Evolutionary conservation across 306 rosid species (phyloP).

Genomic region (Begonia fuchsioides): DNA sequence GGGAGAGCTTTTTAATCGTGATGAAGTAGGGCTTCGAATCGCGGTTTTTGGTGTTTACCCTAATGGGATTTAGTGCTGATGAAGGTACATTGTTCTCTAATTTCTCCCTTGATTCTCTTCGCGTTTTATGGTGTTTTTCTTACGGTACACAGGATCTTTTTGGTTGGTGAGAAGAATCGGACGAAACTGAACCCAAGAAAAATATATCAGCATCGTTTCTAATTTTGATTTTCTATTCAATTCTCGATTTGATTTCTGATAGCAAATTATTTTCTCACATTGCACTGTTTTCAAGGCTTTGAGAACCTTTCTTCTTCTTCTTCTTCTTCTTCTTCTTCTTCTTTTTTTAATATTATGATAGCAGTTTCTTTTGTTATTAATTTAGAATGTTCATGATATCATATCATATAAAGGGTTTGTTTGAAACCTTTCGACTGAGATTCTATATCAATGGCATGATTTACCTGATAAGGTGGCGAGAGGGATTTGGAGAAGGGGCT

Average conservation of each 20-base stretch:
- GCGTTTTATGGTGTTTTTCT: not conserved
- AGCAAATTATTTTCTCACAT: too few relatives aligned
- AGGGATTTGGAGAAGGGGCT: slow-evolving; percentile 29
- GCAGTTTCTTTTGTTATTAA: too few relatives aligned
- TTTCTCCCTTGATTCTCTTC: not conserved
- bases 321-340: too few relatives aligned
- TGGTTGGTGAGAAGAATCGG: not conserved
- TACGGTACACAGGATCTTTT: not conserved
- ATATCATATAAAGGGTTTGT: not conserved
- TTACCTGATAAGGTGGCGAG: slow-evolving; percentile 6
- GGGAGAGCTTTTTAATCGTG: not conserved
- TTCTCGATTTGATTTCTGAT: not conserved
- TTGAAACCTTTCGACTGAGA: too few relatives aligned
- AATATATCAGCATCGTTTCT: too few relatives aligned
- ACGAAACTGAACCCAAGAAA: not conserved
- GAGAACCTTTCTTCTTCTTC: too few relatives aligned
- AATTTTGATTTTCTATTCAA: not conserved
- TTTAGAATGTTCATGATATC: not conserved
- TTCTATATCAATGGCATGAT: not conserved
- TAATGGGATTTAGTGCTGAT: slow-evolving; percentile 2
- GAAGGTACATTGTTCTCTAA: slow-evolving; percentile 6
- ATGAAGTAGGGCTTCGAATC: slow-evolving; percentile 2
- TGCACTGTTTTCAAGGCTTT: too few relatives aligned
- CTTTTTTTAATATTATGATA: too few relatives aligned
- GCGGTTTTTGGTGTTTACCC: not conserved